Percentiles rank a stretch among this genome's conserved stretches.
These are phyloP conservation scores for Epichloe glyceriae DNA, from an alignment of 2,329 filamentous ascomycete genomes.

Conservation along the genomic window DNA sequence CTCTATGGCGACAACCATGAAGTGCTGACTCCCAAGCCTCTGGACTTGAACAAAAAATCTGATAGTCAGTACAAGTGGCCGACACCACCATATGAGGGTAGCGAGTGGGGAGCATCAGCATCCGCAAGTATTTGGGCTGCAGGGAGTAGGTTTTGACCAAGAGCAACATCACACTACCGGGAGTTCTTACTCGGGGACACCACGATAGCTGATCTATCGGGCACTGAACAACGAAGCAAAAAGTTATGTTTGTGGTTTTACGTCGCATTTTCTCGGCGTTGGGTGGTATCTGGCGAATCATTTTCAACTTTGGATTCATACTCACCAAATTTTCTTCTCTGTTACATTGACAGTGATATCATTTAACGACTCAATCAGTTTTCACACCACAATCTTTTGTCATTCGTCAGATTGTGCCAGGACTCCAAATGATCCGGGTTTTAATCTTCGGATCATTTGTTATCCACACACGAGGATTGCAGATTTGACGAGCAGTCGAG, in stretches of 20 bases:
- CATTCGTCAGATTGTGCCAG: not conserved
- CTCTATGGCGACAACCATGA: conserved; percentile 58
- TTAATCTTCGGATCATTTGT: not conserved
- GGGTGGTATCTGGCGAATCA: not conserved
- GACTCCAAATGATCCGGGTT: not conserved
- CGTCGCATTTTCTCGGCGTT: conserved; percentile 6
- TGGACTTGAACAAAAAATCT: conserved; percentile 52
- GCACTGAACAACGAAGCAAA: conserved; percentile 1
- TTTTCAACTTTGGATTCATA: conserved; percentile 9
- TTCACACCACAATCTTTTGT: not conserved
- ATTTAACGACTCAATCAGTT: not conserved
- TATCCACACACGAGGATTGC: not conserved
- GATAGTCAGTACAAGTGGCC: conserved; percentile 63
- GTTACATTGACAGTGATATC: not conserved
- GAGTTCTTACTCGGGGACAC: conserved; percentile 3
- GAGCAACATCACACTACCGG: not conserved
- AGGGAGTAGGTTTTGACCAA: conserved; percentile 44
- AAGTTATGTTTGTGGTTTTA: conserved; percentile 9
- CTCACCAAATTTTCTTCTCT: conserved; percentile 8
- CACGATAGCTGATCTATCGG: conserved; percentile 11
- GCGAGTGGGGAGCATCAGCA: conserved; percentile 77
- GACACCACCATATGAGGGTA: conserved; percentile 88
- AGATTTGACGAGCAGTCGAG: conserved; percentile 8
- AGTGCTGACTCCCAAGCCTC: conserved; percentile 52
- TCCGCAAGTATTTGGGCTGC: conserved; percentile 70